Base-by-base conservation (phyloP, 192 early-diverging fungal genomes). In the Haplosporangium gracile region DNA sequence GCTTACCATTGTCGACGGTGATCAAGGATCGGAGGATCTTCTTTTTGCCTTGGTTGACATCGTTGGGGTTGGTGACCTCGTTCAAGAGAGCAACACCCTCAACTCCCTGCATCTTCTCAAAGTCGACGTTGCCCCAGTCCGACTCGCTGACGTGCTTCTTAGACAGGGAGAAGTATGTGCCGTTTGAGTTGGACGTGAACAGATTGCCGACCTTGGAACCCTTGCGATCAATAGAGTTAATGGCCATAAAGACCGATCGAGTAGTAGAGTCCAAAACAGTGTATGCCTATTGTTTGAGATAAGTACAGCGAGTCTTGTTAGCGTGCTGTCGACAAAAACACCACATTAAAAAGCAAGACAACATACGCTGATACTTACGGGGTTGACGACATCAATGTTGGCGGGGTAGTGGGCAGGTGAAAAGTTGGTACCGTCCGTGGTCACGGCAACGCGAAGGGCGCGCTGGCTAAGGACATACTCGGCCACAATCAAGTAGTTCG, bases 121-220 rank as follows among this genome's bases (percentile, higher is more conserved):
- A 97, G 83, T 99, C 98, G 1, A 98, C 97, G 65, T 94, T 90
- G n/a, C 95, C 95, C 26, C 68, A 70, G 32, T 92, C 90, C 47
- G 93, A 93, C 76, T 97, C 92, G 83, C 98, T 97, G 22, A 96
- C 94, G 47, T 94, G 81, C 60, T 92, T 90, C 38, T 96, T 91
- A 1, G 95, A 92, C 15, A 89, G 80, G 13, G 93, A 93, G 85
- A 93, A 99, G 78, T 92, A 97, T 0, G 93, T 95, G 70, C 97
- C 98, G 72, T 98, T 95, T 11, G 94, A 95, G 88, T 98, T 96
- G 72, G 98, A 98, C 29, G 94, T 93, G 83, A 97, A 97, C n/a
- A 99, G 89, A 13, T 89, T 94, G 42, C 98, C 98, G 82, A 90
- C 95, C 82, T 98, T 95, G 34, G 81, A 87, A 0, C 92, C 92